Conservation (phyloP, 805 yeast species). For the Yamadazyma paraphyllophila region DNA sequence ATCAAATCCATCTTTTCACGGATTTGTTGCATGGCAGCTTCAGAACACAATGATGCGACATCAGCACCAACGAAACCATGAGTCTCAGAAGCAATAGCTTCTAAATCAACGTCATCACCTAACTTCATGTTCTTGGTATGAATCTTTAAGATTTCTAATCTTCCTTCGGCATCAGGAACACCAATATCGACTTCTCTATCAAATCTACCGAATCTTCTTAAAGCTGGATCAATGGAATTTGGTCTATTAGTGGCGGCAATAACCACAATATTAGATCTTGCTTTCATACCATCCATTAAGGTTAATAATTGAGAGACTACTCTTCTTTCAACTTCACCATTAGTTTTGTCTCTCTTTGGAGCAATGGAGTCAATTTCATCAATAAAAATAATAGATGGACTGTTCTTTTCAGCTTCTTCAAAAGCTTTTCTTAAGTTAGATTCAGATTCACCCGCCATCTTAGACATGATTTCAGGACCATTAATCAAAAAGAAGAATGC, state of each 20-base stretch:
- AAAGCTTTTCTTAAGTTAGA: constrained; percentile 96
- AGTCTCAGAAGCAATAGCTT: constrained; percentile 93
- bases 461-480: constrained; percentile 99
- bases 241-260: constrained; percentile 96
- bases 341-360: constrained; percentile 99
- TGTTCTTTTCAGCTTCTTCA: constrained; percentile 98
- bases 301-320: constrained; percentile 97
- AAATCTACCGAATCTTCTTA: constrained; percentile 82
- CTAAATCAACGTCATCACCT: constrained; percentile 92
- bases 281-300: constrained; percentile 99
- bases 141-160: constrained; percentile 93
- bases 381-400: constrained; percentile 95
- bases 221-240: constrained; percentile 81
- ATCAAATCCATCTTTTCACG: constrained; percentile 99
- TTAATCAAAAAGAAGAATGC: constrained; percentile 97
- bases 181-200: constrained; percentile 87
- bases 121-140: constrained; percentile 99
- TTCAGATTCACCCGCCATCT: constrained; percentile 99
- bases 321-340: constrained; percentile 99
- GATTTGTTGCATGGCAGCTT: constrained; percentile 99
- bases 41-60: constrained; percentile 97
- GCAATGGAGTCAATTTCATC: constrained; percentile 99
- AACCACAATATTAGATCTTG: constrained; percentile 96
- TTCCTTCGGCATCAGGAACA: constrained; percentile 97
- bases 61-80: constrained; percentile 99